Evolutionary conservation across 306 rosid species (phyloP), one percentile per base, ranked within the genome.

Genomic region (Cucurbita ficifolia): DNA sequence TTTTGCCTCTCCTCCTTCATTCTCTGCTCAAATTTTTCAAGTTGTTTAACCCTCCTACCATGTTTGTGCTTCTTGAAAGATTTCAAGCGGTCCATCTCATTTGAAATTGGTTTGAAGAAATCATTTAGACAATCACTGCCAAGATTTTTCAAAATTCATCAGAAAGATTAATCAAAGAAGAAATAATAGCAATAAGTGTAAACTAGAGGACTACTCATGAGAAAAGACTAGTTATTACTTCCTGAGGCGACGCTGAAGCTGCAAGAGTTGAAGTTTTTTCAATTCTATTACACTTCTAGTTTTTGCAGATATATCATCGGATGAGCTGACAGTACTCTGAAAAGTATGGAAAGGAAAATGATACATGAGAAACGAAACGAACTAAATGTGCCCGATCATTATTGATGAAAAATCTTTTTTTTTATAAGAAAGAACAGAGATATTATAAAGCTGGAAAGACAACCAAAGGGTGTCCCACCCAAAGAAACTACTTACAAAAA

Each of bases 1-100:
- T 95, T 95, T 78, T 89, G 99, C 73, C 99, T 96, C 87, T 95
- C 99, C 84, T 95, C 99, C 88, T 86, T 95, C 99, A 95, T 95
- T 85, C 86, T 95, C 84, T 79, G 96, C 87, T 95, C 99, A 86
- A 79, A 95, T 81, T 77, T 95, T 80, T 95, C 99, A 72, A 91
- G 84, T 83, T 91, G 97, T 80, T 84, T 95, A 52, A 87, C 78
- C 88, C 99, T 89, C 88, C 99, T 86, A 76, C 99, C 99, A 82
- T 95, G 99, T 79, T 88, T 91, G 73, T 88, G 90, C 81, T 95
- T 95, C 96, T 95, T 95, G 54, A 80, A 68, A n/a, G 88, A 79
- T 87, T 82, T 91, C 85, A 95, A 68, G 75, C 89, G 90, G 38
- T 95, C 99, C 88, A 87, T 60, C 81, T 95, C 99, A 40, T 76